These are phyloP conservation scores for Xylariales sp. DNA, from an alignment of 2,329 filamentous ascomycete species.

Conservation along the genomic window DNA sequence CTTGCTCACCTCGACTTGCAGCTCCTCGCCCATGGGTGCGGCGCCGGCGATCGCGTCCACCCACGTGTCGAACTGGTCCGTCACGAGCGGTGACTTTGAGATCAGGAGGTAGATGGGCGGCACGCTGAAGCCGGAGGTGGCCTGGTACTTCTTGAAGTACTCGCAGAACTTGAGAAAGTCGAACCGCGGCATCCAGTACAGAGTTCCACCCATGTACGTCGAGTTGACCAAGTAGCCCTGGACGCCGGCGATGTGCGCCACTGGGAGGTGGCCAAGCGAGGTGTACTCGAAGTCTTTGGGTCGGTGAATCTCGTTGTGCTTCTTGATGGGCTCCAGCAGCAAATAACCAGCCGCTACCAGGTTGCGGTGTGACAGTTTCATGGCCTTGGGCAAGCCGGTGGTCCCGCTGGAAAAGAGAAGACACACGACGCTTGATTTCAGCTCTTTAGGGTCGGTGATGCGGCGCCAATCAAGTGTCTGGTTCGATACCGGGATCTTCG, in stretches of 20 bases:
- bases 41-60: conserved; percentile 46
- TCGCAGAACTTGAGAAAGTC: conserved; percentile 51
- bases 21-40: conserved; percentile 50
- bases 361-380: conserved; percentile 40
- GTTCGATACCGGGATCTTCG: conserved; percentile 25
- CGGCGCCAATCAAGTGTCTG: conserved; percentile 45
- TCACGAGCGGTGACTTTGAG: conserved; percentile 50
- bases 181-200: conserved; percentile 62
- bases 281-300: conserved; percentile 21
- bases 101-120: conserved; percentile 58
- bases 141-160: conserved; percentile 42
- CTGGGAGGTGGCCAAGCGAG: conserved; percentile 38
- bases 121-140: conserved; percentile 54
- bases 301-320: conserved; percentile 21
- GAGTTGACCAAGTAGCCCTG: conserved; percentile 37
- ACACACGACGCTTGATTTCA: conserved; percentile 37
- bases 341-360: conserved; percentile 32
- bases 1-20: conserved; percentile 44
- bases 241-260: conserved; percentile 42
- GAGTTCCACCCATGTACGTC: conserved; percentile 36
- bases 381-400: conserved; percentile 43
- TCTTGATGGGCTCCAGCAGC: conserved; percentile 21
- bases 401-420: conserved; percentile 45
- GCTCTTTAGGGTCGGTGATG: conserved; percentile 42
- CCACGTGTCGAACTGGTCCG: conserved; percentile 48